Conservation (phyloP, 1,284 basidiomycete genomes). For the Malassezia cuniculi region DNA sequence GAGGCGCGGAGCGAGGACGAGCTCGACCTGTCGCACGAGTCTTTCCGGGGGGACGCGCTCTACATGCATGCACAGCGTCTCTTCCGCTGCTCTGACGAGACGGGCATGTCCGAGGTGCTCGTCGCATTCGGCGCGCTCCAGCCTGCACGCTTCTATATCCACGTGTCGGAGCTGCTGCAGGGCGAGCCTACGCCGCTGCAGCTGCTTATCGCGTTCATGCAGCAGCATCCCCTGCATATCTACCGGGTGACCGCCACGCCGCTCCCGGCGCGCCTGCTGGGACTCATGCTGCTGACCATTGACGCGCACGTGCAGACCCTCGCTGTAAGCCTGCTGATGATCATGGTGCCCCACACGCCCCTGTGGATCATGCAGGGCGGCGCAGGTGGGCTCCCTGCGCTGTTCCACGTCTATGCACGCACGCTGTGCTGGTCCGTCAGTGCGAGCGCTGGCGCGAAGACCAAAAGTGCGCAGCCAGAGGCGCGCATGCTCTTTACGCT, state of each 20-base stretch:
- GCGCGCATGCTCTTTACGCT: conserved; percentile 53
- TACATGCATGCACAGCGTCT: too few relatives aligned
- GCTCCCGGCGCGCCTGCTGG: conserved; percentile 25
- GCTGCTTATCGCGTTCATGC: conserved; percentile 33
- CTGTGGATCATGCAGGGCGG: conserved; percentile 36
- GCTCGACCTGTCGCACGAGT: neutral
- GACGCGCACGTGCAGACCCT: conserved; percentile 28
- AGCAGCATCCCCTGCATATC: conserved; percentile 31
- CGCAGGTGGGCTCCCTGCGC: conserved; percentile 25
- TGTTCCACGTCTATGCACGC: conserved; percentile 35
- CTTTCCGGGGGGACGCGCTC: conserved; percentile 5
- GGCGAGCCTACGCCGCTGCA: conserved; percentile 29
- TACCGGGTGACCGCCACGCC: conserved; percentile 37
- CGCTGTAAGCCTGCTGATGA: conserved; percentile 31
- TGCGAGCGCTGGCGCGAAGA: conserved; percentile 20
- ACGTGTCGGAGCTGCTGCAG: conserved; percentile 24
- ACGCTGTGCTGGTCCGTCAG: conserved; percentile 32
- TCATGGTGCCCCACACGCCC: conserved; percentile 41
- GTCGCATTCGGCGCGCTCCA: conserved; percentile 26
- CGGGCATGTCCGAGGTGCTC: too few relatives aligned
- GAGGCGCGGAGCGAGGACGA: conserved; percentile 7
- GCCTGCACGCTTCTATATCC: conserved; percentile 39
- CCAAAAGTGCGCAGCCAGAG: conserved; percentile 30
- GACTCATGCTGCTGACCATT: conserved; percentile 31
- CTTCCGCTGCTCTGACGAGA: too few relatives aligned